A percentile compares a stretch with the other conserved stretches of the same genome.
phyloP scores from a whole-genome alignment of 352 stramenopile species.

The Aphanomyces invadans region DNA sequence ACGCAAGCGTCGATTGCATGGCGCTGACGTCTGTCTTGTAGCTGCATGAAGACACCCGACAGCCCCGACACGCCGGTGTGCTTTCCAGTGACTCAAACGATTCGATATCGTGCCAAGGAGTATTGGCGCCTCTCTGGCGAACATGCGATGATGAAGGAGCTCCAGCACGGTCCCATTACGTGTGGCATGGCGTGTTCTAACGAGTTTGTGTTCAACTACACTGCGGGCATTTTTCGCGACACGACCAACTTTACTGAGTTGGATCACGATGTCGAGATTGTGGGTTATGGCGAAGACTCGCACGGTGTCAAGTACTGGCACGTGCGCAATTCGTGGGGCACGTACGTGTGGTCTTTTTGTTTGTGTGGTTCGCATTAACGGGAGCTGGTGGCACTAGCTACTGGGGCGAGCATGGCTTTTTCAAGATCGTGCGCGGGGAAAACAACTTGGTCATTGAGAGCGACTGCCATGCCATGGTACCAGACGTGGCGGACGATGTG shows the following conservation, averaged over 20 bases:
- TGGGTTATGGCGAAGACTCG: conserved; percentile 85
- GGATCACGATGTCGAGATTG: conserved; percentile 87
- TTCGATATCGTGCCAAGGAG: conserved; percentile 70
- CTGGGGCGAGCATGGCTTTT: conserved; percentile 91
- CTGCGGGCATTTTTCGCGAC: conserved; percentile 86
- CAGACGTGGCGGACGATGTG: conserved; percentile 72
- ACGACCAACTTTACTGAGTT: conserved; percentile 83
- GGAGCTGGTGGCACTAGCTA: not conserved
- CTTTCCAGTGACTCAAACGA: conserved; percentile 69
- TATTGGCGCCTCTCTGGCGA: conserved; percentile 64
- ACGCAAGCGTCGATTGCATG: not conserved
- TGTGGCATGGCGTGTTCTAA: conserved; percentile 90
- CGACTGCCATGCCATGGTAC: conserved; percentile 83
- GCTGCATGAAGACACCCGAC: conserved; percentile 70
- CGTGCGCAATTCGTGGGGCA: conserved; percentile 87
- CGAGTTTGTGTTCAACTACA: conserved; percentile 86
- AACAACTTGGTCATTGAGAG: conserved; percentile 91
- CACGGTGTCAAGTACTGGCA: conserved; percentile 89
- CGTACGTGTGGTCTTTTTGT: conserved; percentile 39
- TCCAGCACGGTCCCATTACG: conserved; percentile 82
- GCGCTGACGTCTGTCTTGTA: conserved; percentile 26
- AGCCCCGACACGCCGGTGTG: conserved; percentile 38
- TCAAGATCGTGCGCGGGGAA: conserved; percentile 74
- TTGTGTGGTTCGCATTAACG: not conserved
- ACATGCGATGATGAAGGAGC: conserved; percentile 77